Percentiles rank a stretch among this genome's conserved stretches.
phyloP scores from a whole-genome alignment of 2,329 filamentous ascomycete species.

The Ilyonectria mors-panacis region DNA sequence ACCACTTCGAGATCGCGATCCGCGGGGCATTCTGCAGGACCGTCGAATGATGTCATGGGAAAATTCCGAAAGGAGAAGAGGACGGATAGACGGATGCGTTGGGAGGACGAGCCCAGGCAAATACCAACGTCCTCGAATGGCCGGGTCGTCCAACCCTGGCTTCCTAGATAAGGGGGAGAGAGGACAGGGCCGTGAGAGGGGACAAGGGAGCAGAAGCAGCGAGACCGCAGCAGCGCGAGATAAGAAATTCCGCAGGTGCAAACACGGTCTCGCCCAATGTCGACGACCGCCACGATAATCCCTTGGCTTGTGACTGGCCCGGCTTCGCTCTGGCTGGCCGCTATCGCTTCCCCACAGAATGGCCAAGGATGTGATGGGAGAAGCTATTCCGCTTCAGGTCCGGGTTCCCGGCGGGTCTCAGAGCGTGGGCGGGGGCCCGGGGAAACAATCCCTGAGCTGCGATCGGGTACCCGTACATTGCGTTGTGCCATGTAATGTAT shows the following conservation, averaged over 20 bases:
- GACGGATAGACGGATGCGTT: not conserved
- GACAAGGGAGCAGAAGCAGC: not conserved
- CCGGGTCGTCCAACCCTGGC: not conserved
- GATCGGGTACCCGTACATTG: not conserved
- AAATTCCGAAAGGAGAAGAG: slow-evolving; percentile 1
- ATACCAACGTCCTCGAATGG: not conserved
- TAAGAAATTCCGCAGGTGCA: not conserved
- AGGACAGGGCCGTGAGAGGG: not conserved
- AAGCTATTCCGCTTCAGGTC: slow-evolving; percentile 23
- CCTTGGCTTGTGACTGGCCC: slow-evolving; percentile 13
- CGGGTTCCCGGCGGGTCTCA: slow-evolving; percentile 20
- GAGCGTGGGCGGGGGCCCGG: not conserved
- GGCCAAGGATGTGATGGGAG: not conserved
- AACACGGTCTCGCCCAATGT: not conserved
- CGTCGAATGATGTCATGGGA: slow-evolving; percentile 2
- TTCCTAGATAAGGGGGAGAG: slow-evolving; percentile 1
- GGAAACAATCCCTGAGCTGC: not conserved
- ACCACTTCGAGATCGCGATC: slow-evolving; percentile 25
- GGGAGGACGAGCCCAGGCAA: not conserved
- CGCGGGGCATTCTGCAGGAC: slow-evolving; percentile 18
- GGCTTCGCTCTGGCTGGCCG: slow-evolving; percentile 8
- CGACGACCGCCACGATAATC: slow-evolving; percentile 9
- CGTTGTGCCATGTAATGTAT: not conserved
- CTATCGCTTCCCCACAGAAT: slow-evolving; percentile 23
- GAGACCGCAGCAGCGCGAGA: slow-evolving; percentile 1